phyloP scores from a whole-genome alignment of 495 filamentous ascomycete genomes.

The Cercophora newfieldiana region DNA sequence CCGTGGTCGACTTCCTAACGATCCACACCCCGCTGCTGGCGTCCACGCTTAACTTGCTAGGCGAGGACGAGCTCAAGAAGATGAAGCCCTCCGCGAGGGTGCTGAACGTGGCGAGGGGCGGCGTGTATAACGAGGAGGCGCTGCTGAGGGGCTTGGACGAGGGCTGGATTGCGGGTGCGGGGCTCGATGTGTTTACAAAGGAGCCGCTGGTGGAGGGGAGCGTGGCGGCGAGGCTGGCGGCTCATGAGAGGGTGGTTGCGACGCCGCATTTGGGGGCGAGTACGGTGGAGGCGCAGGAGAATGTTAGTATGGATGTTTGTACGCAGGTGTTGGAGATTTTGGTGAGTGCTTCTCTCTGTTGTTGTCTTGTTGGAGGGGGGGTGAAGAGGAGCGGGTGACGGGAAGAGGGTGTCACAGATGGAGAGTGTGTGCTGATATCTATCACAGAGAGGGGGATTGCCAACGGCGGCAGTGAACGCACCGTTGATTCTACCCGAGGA shows the following conservation, averaged over 20 bases:
- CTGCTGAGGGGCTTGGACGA: slow-evolving; percentile 64
- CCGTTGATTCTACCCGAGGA: slow-evolving; percentile 73
- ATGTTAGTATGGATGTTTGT: slow-evolving; percentile 72
- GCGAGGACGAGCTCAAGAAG: slow-evolving; percentile 56
- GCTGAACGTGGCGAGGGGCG: slow-evolving; percentile 72
- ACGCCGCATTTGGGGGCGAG: slow-evolving; percentile 74
- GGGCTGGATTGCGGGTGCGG: slow-evolving; percentile 69
- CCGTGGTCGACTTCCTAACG: slow-evolving; percentile 67
- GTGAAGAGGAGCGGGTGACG: too few relatives aligned
- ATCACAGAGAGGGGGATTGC: slow-evolving; percentile 63
- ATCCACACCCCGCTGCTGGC: slow-evolving; percentile 75
- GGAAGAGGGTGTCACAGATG: too few relatives aligned
- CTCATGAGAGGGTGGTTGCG: slow-evolving; percentile 63
- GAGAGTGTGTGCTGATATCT: too few relatives aligned
- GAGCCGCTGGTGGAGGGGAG: slow-evolving; percentile 57
- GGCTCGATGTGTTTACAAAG: slow-evolving; percentile 71
- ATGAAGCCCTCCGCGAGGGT: slow-evolving; percentile 69
- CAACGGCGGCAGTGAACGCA: slow-evolving; percentile 70
- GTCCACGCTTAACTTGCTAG: slow-evolving; percentile 66
- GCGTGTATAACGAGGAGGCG: slow-evolving; percentile 71
- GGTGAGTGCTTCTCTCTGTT: too few relatives aligned
- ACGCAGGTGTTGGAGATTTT: slow-evolving; percentile 69
- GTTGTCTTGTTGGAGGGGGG: too few relatives aligned
- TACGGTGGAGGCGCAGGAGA: slow-evolving; percentile 76
- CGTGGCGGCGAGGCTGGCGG: slow-evolving; percentile 54